phyloP scores from a whole-genome alignment of 2,329 filamentous ascomycete species.

The Trichoderma endophyticum region DNA sequence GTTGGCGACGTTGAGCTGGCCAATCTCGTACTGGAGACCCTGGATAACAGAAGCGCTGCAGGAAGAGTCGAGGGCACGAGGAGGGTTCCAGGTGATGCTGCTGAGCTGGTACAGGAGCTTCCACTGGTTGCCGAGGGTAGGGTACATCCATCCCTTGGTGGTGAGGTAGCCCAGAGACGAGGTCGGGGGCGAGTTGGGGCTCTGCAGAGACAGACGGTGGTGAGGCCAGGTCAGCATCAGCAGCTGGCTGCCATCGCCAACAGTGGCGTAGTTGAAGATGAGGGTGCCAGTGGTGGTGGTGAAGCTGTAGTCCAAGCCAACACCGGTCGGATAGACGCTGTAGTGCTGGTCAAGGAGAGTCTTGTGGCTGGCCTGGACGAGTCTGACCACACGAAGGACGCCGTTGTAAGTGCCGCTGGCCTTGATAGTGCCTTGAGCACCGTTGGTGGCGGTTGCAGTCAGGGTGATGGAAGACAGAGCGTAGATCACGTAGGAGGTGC shows the following conservation, averaged over 20 bases:
- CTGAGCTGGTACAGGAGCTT: conserved; percentile 23
- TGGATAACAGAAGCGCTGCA: conserved; percentile 22
- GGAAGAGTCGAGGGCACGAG: conserved; percentile 24
- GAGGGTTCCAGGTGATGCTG: conserved; percentile 25
- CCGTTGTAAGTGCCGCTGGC: conserved; percentile 22
- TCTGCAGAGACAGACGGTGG: conserved; percentile 24
- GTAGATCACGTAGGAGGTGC: conserved; percentile 25
- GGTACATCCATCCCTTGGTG: conserved; percentile 29
- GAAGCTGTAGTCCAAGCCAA: conserved; percentile 24
- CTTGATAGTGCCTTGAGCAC: conserved; percentile 20
- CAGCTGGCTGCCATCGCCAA: conserved; percentile 22
- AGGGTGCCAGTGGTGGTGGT: conserved; percentile 22
- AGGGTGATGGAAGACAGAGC: conserved; percentile 24
- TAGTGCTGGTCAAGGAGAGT: conserved; percentile 24
- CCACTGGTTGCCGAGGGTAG: conserved; percentile 25
- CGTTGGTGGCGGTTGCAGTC: conserved; percentile 21
- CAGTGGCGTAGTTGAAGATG: conserved; percentile 25
- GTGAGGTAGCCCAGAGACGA: conserved; percentile 25
- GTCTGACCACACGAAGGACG: conserved; percentile 25
- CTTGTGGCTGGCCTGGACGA: conserved; percentile 23
- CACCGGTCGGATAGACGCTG: conserved; percentile 24
- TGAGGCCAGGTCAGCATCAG: conserved; percentile 27
- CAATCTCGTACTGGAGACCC: conserved; percentile 26
- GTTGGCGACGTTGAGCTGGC: conserved; percentile 21
- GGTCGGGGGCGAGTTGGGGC: conserved; percentile 22